These are phyloP conservation scores for Coniochaeta pulveracea DNA, from an alignment of 2,329 filamentous ascomycete genomes.

Conservation along the genomic window DNA sequence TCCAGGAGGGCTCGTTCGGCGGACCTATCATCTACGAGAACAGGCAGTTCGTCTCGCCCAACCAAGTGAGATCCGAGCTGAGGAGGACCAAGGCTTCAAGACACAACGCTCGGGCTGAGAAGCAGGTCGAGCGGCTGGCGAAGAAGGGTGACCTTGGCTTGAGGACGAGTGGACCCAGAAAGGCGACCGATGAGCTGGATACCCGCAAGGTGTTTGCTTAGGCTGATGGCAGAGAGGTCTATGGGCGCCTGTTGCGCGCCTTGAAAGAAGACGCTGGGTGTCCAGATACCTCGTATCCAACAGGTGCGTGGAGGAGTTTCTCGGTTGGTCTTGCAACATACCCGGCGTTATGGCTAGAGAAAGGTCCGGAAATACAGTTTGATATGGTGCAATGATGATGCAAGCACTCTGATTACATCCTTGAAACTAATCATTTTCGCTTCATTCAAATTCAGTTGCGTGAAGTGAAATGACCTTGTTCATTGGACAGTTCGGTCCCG, in stretches of 20 bases:
- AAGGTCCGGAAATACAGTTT: conserved; percentile 2
- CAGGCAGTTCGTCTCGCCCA: conserved; percentile 92
- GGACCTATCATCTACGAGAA: conserved; percentile 98
- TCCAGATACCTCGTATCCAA: too few relatives aligned
- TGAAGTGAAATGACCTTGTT: too few relatives aligned
- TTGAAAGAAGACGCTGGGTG: background rate
- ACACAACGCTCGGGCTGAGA: conserved; percentile 68
- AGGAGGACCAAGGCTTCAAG: conserved; percentile 63
- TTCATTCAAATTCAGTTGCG: too few relatives aligned
- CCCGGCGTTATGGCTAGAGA: conserved; percentile 3
- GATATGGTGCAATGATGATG: too few relatives aligned
- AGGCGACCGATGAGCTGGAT: conserved; percentile 60
- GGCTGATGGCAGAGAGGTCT: conserved; percentile 1
- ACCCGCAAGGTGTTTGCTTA: conserved; percentile 28
- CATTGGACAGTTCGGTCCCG: too few relatives aligned
- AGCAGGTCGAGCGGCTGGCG: conserved; percentile 56
- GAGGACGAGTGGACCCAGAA: conserved; percentile 50
- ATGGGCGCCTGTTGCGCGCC: background rate
- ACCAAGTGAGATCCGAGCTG: conserved; percentile 80
- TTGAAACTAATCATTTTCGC: too few relatives aligned
- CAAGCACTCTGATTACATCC: too few relatives aligned
- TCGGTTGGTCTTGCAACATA: conserved; percentile 2
- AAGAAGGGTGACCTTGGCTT: conserved; percentile 72
- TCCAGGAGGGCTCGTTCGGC: conserved; percentile 88
- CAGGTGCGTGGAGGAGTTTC: background rate